Evolutionary conservation across 352 stramenopile species (phyloP), one percentile per base, ranked within the genome.

Genomic region (Aphanomyces invadans): DNA sequence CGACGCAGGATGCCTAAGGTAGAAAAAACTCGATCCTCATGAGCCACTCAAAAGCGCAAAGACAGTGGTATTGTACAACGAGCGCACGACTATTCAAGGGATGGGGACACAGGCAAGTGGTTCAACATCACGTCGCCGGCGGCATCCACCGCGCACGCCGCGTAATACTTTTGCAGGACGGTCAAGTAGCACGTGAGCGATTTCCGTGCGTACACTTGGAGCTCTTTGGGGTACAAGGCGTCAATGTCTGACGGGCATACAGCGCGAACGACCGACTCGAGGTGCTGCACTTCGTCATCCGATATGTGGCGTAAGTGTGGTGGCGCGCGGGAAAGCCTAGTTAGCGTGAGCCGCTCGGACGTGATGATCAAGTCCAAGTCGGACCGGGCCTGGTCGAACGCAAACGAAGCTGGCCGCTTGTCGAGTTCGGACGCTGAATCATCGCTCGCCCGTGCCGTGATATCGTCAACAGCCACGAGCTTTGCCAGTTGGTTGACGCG

Each of bases 291-390:
- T 36, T 91, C 79, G 31, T 89, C 82, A 1, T 74, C 75, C 33
- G 82, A 81, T 19, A 89, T 62, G 51, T 88, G 88, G 0, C 83
- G 77, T 44, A 92, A 89, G 68, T 90, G 88, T 25, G 83, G 83
- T 17, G 79, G 79, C 26, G 89, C 77, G 11, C 80, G 79, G 25
- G 73, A 74, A 29, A 92, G 71, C 54, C 83, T 77, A 7, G 83
- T 73, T 2, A 89, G 73, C 38, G 80, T 31, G 48, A 88, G 79
- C 7, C 88, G 67, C 60, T 89, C 83, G 25, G 78, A 71, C 12
- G 79, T 76, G 0, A 89, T 72, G 1, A 76, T 74, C 52, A 88
- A 80, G 36, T 89, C 87, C 21, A 81, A 65, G 60, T 71, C 81
- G 19, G 76, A 73, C 3, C 55, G 54, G 25, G 51, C 62, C 17